A percentile compares a stretch with the other conserved stretches of the same genome.
phyloP scores from a whole-genome alignment of 306 rosid genomes.

The Medicago arabica region DNA sequence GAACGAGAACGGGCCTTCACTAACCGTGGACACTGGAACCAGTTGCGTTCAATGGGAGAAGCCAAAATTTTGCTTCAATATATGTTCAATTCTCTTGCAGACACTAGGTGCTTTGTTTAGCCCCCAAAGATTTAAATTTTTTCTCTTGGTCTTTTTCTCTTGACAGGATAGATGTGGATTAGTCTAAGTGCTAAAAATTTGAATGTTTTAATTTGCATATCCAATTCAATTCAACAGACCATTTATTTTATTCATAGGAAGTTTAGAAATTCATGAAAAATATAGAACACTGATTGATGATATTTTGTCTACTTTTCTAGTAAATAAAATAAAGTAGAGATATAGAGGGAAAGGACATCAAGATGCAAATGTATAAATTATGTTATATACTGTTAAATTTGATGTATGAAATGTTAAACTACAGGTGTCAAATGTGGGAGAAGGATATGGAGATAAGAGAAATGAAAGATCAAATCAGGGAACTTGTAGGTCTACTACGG shows the following conservation, averaged over 20 bases:
- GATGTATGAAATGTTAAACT: conserved; percentile 38
- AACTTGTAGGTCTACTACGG: conserved; percentile 88
- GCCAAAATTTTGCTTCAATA: conserved; percentile 92
- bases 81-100: conserved; percentile 90
- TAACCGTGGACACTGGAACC: conserved; percentile 96
- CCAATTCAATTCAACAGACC: not conserved
- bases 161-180: not conserved
- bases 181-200: not conserved
- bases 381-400: conserved; percentile 18
- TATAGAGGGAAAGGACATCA: no score
- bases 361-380: no score
- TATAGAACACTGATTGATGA: no score
- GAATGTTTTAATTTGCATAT: not conserved
- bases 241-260: no score
- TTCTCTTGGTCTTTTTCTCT: not conserved
- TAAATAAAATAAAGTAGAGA: no score
- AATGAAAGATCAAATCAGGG: conserved; percentile 94
- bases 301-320: no score
- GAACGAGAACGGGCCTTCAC: conserved; percentile 88
- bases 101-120: conserved; percentile 61
- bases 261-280: no score
- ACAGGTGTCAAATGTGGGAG: conserved; percentile 96
- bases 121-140: not conserved
- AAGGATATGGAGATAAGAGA: conserved; percentile 82
- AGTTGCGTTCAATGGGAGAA: conserved; percentile 95